These are phyloP conservation scores for Spergularia bocconei DNA, from an alignment of 148 eudicot species.

Conservation along the genomic window DNA sequence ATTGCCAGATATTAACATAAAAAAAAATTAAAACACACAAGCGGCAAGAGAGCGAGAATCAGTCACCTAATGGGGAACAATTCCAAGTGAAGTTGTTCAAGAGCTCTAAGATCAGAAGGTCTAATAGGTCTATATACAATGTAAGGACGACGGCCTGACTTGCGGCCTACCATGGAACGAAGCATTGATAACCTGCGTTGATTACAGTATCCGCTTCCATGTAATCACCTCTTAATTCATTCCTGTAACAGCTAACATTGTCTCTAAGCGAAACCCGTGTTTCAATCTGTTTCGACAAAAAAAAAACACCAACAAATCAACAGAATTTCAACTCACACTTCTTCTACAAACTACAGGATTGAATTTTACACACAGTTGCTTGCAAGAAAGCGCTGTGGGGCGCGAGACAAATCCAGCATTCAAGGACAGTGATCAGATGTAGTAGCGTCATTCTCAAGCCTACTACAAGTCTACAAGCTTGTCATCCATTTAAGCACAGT, in stretches of 20 bases:
- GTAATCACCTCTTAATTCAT: constrained; percentile 32
- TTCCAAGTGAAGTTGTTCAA: constrained; percentile 67
- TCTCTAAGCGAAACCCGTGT: not conserved
- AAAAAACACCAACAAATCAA: no score
- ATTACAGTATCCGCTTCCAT: constrained; percentile 44
- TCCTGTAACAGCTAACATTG: constrained; percentile 10
- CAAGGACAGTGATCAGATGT: no score
- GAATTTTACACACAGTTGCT: no score
- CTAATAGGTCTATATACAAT: constrained; percentile 69
- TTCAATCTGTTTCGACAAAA: not conserved
- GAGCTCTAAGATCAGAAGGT: constrained; percentile 67
- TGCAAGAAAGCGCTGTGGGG: no score
- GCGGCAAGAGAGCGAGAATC: not conserved
- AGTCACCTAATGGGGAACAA: constrained; percentile 85
- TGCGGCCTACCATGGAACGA: constrained; percentile 62
- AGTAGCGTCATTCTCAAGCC: no score
- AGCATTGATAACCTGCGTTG: constrained; percentile 51
- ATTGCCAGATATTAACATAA: not conserved
- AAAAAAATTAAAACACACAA: not conserved
- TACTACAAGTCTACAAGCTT: no score
- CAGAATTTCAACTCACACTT: no score
- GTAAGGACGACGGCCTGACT: constrained; percentile 47
- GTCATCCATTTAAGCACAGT: no score
- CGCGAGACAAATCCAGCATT: no score
- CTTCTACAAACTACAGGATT: no score